phyloP scores from a whole-genome alignment of 169 alveolate species.

The Plasmodium chabaudi region DNA sequence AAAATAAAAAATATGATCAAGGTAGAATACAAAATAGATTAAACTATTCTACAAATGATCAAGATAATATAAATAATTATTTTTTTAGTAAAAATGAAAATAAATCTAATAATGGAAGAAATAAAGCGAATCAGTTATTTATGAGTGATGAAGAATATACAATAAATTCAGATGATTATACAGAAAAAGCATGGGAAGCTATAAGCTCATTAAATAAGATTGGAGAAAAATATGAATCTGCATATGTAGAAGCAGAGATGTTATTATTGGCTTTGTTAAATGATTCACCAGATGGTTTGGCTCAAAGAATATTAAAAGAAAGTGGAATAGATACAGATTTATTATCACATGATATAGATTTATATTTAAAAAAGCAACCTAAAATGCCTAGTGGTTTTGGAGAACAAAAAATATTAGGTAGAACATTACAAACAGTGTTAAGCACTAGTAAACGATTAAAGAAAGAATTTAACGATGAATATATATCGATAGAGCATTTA shows the following conservation, averaged over 20 bases:
- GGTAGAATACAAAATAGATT: neutral
- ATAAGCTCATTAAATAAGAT: slow-evolving; percentile 84
- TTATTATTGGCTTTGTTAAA: slow-evolving; percentile 82
- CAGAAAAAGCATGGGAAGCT: slow-evolving; percentile 93
- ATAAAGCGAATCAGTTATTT: neutral
- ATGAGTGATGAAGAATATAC: slow-evolving; percentile 86
- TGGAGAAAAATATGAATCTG: slow-evolving; percentile 86
- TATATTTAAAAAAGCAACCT: slow-evolving; percentile 85
- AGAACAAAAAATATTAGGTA: slow-evolving; percentile 89
- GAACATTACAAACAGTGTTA: slow-evolving; percentile 87
- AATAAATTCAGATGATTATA: slow-evolving; percentile 88
- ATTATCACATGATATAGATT: slow-evolving; percentile 86
- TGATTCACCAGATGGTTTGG: slow-evolving; percentile 86
- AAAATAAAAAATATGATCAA: too few relatives aligned
- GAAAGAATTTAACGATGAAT: slow-evolving; percentile 89
- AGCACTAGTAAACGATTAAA: slow-evolving; percentile 85
- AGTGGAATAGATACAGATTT: slow-evolving; percentile 84
- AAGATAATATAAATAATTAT: neutral
- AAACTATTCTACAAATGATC: neutral
- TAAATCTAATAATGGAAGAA: too few relatives aligned
- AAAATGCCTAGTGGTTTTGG: slow-evolving; percentile 90
- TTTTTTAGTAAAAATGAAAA: too few relatives aligned
- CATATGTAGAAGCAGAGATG: slow-evolving; percentile 91
- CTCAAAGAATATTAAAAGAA: slow-evolving; percentile 79
- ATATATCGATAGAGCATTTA: slow-evolving; percentile 88